These are phyloP conservation scores for Halophytophthora polymorphica DNA, from an alignment of 352 stramenopile genomes.

Conservation along the genomic window DNA sequence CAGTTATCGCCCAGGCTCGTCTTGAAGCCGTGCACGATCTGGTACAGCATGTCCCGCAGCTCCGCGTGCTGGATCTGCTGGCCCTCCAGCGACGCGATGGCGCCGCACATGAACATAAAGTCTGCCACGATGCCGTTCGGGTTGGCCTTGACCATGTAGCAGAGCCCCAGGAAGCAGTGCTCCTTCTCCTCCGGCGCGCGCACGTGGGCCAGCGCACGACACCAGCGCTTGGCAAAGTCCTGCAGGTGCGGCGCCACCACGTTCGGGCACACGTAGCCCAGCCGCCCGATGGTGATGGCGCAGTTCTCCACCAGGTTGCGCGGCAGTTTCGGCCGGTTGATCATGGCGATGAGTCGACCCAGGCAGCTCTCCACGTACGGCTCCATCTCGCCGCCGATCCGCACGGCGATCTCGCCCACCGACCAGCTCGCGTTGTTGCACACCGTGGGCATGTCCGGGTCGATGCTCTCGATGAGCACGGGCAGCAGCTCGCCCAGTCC, in stretches of 20 bases:
- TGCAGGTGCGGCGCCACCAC: slow-evolving; percentile 75
- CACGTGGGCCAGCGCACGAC: slow-evolving; percentile 80
- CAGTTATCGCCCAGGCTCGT: slow-evolving; percentile 84
- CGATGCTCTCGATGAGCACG: slow-evolving; percentile 87
- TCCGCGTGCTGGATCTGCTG: slow-evolving; percentile 73
- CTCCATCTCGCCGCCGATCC: slow-evolving; percentile 81
- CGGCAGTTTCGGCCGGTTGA: slow-evolving; percentile 83
- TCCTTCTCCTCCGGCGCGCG: slow-evolving; percentile 86
- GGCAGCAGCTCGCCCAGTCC: slow-evolving; percentile 74
- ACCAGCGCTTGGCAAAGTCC: slow-evolving; percentile 89
- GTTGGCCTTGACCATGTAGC: slow-evolving; percentile 91
- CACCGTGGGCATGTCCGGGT: slow-evolving; percentile 83
- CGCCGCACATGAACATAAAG: slow-evolving; percentile 90
- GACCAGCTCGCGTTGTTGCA: slow-evolving; percentile 93
- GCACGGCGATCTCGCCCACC: slow-evolving; percentile 86
- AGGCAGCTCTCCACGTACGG: slow-evolving; percentile 78
- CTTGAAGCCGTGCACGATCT: slow-evolving; percentile 90
- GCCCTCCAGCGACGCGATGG: slow-evolving; percentile 83
- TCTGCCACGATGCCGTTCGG: slow-evolving; percentile 84
- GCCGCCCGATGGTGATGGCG: slow-evolving; percentile 86
- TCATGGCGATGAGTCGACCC: slow-evolving; percentile 76
- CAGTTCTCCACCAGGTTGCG: slow-evolving; percentile 89
- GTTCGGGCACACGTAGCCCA: slow-evolving; percentile 85
- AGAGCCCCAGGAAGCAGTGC: slow-evolving; percentile 87
- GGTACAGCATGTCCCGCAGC: slow-evolving; percentile 84